Percentiles rank a stretch among this genome's conserved stretches.
Conservation (phyloP, 768 basidiomycete genomes). For the Lentinula boryana region DNA sequence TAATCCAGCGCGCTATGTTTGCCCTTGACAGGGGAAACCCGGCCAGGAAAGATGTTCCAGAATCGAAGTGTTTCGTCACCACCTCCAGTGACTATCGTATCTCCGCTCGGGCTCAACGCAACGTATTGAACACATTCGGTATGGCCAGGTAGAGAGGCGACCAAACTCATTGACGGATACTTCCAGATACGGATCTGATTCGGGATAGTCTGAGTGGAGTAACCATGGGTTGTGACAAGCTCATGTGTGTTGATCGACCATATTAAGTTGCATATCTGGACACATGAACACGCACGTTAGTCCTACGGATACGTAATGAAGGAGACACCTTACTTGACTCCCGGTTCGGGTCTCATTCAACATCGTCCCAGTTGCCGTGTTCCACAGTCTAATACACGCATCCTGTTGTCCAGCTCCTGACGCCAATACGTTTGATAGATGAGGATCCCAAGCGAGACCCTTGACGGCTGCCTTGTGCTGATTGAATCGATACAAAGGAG, state of each 20-base stretch:
- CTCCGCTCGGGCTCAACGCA: constrained; percentile 68
- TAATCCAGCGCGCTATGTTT: constrained; percentile 36
- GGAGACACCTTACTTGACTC: constrained; percentile 48
- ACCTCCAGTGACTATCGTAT: constrained; percentile 75
- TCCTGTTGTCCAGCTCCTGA: constrained; percentile 80
- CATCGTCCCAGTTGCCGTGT: constrained; percentile 57
- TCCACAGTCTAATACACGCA: constrained; percentile 77
- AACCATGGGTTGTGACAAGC: constrained; percentile 74
- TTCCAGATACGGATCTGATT: constrained; percentile 72
- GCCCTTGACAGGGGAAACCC: background rate
- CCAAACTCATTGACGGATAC: constrained; percentile 68
- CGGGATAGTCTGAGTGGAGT: constrained; percentile 61
- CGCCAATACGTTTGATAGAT: constrained; percentile 63
- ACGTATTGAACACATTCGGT: constrained; percentile 69
- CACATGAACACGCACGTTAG: constrained; percentile 32
- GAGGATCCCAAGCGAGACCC: constrained; percentile 77
- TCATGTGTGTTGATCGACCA: constrained; percentile 74
- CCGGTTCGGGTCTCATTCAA: constrained; percentile 67
- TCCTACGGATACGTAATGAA: background rate
- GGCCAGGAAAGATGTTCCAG: constrained; percentile 68
- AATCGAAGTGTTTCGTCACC: constrained; percentile 77
- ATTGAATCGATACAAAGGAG: constrained; percentile 64
- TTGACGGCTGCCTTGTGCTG: constrained; percentile 77
- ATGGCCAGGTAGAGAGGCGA: constrained; percentile 67
- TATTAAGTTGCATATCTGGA: constrained; percentile 52